Base-by-base conservation (phyloP, 2,329 filamentous ascomycete genomes). In the Helotiales sp. region DNA sequence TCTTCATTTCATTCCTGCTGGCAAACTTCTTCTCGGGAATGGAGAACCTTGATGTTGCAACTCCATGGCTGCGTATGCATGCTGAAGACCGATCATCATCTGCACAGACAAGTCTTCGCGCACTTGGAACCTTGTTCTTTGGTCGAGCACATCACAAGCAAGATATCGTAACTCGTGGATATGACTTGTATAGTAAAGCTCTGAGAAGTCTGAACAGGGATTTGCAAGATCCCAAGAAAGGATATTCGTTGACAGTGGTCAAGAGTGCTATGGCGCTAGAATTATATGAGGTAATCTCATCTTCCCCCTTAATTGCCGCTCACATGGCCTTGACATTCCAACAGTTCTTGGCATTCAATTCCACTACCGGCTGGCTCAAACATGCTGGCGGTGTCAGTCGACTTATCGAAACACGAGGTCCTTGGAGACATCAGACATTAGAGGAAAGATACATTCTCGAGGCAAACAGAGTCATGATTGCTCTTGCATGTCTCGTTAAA, bases 361-460 rank as follows among this genome's bases (percentile, higher is more conserved):
- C 56, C n/a, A 34, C 19, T 24, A 9, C 17, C 4, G 47, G 46
- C 2, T 54, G 54, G 49, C 19, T 60, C n/a, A 40, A 36, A 15
- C 58, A 60, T 47, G 58, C 58, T 7, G 58, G 49, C 5, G 58
- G 58, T 4, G 46, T 54, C 17, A 40, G 48, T 25, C 22, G 50
- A 34, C 44, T 60, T 5, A 44, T 60, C 13, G 49, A 57, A 51
- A 15, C 52, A 30, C 53, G 54, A 29, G 58, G 58, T n/a, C 58
- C 58, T 27, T 42, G 46, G 33, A 10, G 48, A 29, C 54, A 52
- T 42, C 57, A 52, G 27, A 15, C 9, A 4, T 27, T 7, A 17
- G 17, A 27, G 31, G 58, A 51, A 29, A 42, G 52, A 38, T 13
- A 30, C 8, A 7, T 59, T 27, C 33, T 59, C 17, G 52, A 55